Evolutionary conservation across 176 grass and related monocot genomes (phyloP), one percentile per base, ranked within the genome.

Genomic region (Musa troglodytarum): DNA sequence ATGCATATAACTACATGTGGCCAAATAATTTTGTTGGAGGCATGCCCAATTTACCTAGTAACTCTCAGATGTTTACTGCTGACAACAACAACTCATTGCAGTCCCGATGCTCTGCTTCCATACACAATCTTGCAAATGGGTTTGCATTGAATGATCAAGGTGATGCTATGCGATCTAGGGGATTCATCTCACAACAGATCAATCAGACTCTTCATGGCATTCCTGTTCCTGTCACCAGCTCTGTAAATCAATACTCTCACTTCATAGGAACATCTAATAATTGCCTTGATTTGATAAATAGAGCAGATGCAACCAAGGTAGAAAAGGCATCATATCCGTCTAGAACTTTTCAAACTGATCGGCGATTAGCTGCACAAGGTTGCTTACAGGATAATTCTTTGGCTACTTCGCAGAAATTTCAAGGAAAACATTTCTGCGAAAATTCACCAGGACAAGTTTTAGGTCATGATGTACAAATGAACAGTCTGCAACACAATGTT

Each of bases 101-200:
- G 68, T 11, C 67, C 10, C 21, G n/a, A 52, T 23, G 20, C 53
- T 23, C 77, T 53, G 11, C 78, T 73, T 34, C 69, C 1, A 63
- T 73, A 16, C 49, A 72, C 53, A 80, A 73, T 69, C 50, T 73
- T 52, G 23, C 49, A 55, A 80, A 80, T 73, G 78, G 78, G 14
- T 49, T 26, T 61, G 49, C 53, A 43, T 63, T 63, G 3, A 73
- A 73, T 50, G 49, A 73, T 52, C 69, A 64, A 63, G 22, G 43
- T 73, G 28, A 25, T 50, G 49, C 68, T n/a, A 64, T 80, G 65
- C 65, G 64, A 69, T 34, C 76, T 34, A 78, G 68, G 76, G 76
- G 76, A 52, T 79, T 49, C 49, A 9, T 59, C 3, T 26, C 65
- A 20, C 62, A 77, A 14, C 34, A 77, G 49, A 12, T 52, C 21